Percentiles rank a stretch among this genome's conserved stretches.
These are phyloP conservation scores for Botrytis elliptica DNA, from an alignment of 2,329 filamentous ascomycete genomes.

Conservation along the genomic window DNA sequence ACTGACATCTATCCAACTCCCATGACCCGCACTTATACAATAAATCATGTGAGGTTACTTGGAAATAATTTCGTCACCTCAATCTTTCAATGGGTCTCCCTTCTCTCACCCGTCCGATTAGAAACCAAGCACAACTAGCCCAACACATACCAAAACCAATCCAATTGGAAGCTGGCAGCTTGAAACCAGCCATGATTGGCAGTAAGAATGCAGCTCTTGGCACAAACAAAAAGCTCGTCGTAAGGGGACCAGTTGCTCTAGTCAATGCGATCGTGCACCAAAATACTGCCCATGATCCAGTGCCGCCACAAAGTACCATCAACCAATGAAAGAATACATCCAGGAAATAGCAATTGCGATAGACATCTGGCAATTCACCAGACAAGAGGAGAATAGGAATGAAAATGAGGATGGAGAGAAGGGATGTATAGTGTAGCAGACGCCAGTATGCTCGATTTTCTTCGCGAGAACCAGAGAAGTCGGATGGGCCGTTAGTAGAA, in stretches of 20 bases:
- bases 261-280: slow-evolving; percentile 48
- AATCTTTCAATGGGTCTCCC: slow-evolving; percentile 33
- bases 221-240: slow-evolving; percentile 49
- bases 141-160: slow-evolving; percentile 51
- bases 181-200: slow-evolving; percentile 47
- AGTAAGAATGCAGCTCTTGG: slow-evolving; percentile 50
- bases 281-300: slow-evolving; percentile 50
- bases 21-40: not conserved
- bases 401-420: slow-evolving; percentile 49
- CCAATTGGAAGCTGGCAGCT: slow-evolving; percentile 51
- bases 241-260: slow-evolving; percentile 50
- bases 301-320: slow-evolving; percentile 49
- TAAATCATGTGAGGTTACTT: not conserved
- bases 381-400: slow-evolving; percentile 50
- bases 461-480: slow-evolving; percentile 42
- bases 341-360: slow-evolving; percentile 53
- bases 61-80: slow-evolving; percentile 21
- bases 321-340: slow-evolving; percentile 57
- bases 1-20: not conserved
- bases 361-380: slow-evolving; percentile 49
- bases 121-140: slow-evolving; percentile 50
- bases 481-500: slow-evolving; percentile 25
- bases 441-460: slow-evolving; percentile 52
- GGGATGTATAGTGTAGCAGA: slow-evolving; percentile 51
- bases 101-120: slow-evolving; percentile 45